Base-by-base conservation (phyloP, 2,329 filamentous ascomycete species). In the Fusarium nodosum region DNA sequence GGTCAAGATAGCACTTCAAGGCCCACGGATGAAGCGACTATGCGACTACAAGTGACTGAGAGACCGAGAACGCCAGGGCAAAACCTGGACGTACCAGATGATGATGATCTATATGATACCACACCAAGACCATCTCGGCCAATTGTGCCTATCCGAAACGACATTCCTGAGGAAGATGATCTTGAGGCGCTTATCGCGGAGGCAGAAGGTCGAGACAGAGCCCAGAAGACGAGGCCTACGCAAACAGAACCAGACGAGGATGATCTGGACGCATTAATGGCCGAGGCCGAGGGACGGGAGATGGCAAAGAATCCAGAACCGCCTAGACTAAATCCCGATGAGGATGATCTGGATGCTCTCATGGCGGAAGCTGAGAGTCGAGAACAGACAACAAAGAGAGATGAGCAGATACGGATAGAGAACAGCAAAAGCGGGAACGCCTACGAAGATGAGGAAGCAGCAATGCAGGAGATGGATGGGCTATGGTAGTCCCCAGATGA, bases 361-460 rank as follows among this genome's bases (percentile, higher is more conserved):
- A 86, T 87, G 77, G 85, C 84, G 0, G 84, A 87, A 71, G 82
- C 82, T 1, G 81, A 83, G 66, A 64, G n/a, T 16, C 67, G 62
- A 13, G 73, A 76, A 38, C 56, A 67, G 12, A 13, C 28, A 39
- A 39, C 42, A 10, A 60, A 48, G 24, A 24, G 47, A 22, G 44
- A 41, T 4, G 18, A 22, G 3, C 31, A 56, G 18, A 31, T 44
- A 10, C 28, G 55, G 50, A 62, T 46, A 31, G 42, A 56, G 38
- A 38, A 53, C 46, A 42, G 16, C 7, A 36, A 46, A 34, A 56
- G 15, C 10, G 18, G 31, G n/a, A 76, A 84, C 36, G 78, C 82
- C 26, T 89, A 87, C 75, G 86, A 83, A 2, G 89, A 90, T 56
- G 89, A 91, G 16, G 88, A 91, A 78, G 90, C 88, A 63, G 89